Percentiles rank a stretch among this genome's conserved stretches.
These are phyloP conservation scores for Pisolithus tinctorius DNA, from an alignment of 768 basidiomycete genomes.

Conservation along the genomic window DNA sequence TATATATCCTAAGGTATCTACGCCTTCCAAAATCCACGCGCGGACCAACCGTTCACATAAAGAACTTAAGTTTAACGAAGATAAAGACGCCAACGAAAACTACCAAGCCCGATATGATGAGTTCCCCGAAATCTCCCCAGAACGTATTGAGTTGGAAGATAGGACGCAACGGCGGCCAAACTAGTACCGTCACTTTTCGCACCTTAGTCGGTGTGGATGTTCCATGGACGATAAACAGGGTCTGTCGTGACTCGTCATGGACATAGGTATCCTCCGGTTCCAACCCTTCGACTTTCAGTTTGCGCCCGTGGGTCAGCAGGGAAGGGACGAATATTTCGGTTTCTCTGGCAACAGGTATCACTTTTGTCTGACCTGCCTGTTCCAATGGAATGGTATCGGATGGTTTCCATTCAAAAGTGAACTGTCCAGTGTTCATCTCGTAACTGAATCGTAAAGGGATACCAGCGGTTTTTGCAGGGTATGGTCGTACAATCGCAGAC, in stretches of 20 bases:
- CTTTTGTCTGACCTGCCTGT: neutral
- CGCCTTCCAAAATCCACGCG: neutral
- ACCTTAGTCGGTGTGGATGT: slow-evolving; percentile 37
- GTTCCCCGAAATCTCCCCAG: slow-evolving; percentile 50
- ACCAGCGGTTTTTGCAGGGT: slow-evolving; percentile 86
- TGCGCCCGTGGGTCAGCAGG: slow-evolving; percentile 48
- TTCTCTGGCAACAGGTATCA: slow-evolving; percentile 35
- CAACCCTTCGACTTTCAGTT: slow-evolving; percentile 54
- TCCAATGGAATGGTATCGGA: slow-evolving; percentile 26
- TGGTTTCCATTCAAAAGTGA: slow-evolving; percentile 56
- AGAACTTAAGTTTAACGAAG: slow-evolving; percentile 23
- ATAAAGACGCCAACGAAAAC: slow-evolving; percentile 26
- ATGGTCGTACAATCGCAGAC: slow-evolving; percentile 77
- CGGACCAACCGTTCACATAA: slow-evolving; percentile 13
- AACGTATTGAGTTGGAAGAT: slow-evolving; percentile 56
- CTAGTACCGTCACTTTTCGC: slow-evolving; percentile 47
- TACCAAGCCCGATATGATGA: slow-evolving; percentile 24
- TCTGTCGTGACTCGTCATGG: slow-evolving; percentile 65
- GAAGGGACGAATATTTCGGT: slow-evolving; percentile 84
- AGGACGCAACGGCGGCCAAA: slow-evolving; percentile 46
- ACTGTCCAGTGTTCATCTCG: slow-evolving; percentile 66
- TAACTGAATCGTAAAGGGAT: slow-evolving; percentile 70
- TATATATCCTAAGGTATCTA: neutral
- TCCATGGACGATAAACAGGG: slow-evolving; percentile 56
- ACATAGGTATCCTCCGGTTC: slow-evolving; percentile 41